Base-by-base conservation (phyloP, 306 rosid genomes). In the Hippophae gyantsensis region DNA sequence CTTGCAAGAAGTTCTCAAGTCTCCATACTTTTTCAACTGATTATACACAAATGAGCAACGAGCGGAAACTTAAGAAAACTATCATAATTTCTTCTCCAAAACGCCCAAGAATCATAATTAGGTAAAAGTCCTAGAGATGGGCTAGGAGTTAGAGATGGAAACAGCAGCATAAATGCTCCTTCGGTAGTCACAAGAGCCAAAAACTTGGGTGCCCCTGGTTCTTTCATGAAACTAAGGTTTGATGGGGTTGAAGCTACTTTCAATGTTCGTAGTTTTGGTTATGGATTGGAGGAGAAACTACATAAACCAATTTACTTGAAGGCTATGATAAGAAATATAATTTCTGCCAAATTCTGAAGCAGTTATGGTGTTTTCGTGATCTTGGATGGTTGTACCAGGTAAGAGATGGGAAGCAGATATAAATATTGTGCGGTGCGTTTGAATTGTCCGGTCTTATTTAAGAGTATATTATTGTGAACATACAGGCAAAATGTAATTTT, bases 1-100 rank as follows among this genome's bases (percentile, higher is more conserved):
- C 76, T 75, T 88, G 70, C 76, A 6, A 74, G 78, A 72, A 75
- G 96, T 88, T 78, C 86, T 80, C 9, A 63, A 78, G 50, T 85
- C 94, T 45, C 96, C 86, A 0, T 85, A 88, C 81, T 82, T 88
- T 64, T 88, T 88, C 84, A 88, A 85, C 81, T 85, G 76, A 82
- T 57, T 42, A 53, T 65, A 50, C 25, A 45, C 53, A n/a, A 46
- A 32, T 13, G 43, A 58, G 42, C 38, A 51, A 57, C 59, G 13
- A 25, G 14, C 32, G 65, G 14, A 54, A 50, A 60, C 8, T 48
- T 52, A 11, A 53, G n/a, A 6, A 55, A 78, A 23, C 52, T 48
- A 58, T 59, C 66, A 6, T 9, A 32, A 52, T 54, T 50, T 62
- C 43, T 48, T 55, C 48, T 47, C 38, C 2, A 13, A 56, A 71